Base-by-base conservation (phyloP, 352 stramenopile genomes). In the Phytophthora ohioensis region DNA sequence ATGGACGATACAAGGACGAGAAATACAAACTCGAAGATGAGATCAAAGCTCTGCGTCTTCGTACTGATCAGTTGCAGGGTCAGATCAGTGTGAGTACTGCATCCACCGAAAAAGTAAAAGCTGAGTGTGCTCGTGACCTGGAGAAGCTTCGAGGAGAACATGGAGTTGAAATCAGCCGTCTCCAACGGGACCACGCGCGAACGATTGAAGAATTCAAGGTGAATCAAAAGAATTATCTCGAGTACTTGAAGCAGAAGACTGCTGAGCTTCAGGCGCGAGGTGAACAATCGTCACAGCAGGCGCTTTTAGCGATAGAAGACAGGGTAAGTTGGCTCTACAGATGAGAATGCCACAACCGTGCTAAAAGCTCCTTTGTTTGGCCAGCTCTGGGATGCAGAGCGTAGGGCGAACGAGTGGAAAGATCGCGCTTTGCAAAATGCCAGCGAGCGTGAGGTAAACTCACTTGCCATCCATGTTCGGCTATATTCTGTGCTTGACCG, bases 161-260 rank as follows among this genome's bases (percentile, higher is more conserved):
- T 53, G 61, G 59, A 3, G 57, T 69, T 3, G 60, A 84, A 43
- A 69, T 91, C 12, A 72, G 62, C 31, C 64, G 66, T 7, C 66
- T 94, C 9, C 84, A 89, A 60, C 74, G 68, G 4, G 73, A 87
- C 35, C 77, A 92, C 49, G 52, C 57, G 34, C 63, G 65, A 56
- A 63, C 64, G 2, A 66, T 92, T 8, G 70, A 87, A 21, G 75
- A 85, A 11, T 66, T 93, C 1, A 77, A 83, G 49, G 31, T 48
- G 13, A 73, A 60, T 6, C 85, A 92, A 52, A 74, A 51, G 30
- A 71, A 64, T 13, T 87, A 87, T 43, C 35, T 90, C 5, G 76
- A 85, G 35, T 83, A 67, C 34, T 47, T 91, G 34, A 71, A 90
- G 51, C 82, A 82, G 47, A 70, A 90, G 56, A 85, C 77, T 3